phyloP scores from a whole-genome alignment of 148 eudicot species.

The Gaultheria prostrata region DNA sequence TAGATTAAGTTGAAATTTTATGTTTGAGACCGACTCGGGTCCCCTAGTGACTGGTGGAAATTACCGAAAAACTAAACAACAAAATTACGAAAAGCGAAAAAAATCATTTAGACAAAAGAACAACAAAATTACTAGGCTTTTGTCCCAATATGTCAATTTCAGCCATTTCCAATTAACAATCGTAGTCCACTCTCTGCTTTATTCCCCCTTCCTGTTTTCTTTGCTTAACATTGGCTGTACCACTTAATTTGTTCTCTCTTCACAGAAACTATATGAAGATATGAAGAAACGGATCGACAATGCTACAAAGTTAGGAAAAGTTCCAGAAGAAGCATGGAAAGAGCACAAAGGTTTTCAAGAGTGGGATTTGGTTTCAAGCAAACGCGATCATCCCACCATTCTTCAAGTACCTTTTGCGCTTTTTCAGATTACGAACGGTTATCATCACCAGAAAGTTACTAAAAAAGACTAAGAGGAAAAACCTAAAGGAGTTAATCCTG shows the following conservation, averaged over 20 bases:
- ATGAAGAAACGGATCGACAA: conserved; percentile 17
- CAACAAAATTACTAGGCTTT: too few species aligned
- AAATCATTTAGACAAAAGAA: too few species aligned
- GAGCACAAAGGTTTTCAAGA: conserved; percentile 25
- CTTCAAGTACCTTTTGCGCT: conserved; percentile 18
- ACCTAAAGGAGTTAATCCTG: not conserved
- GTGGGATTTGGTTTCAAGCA: conserved; percentile 18
- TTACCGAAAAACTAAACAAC: too few species aligned
- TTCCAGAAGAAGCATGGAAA: conserved; percentile 11
- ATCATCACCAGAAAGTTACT: not conserved
- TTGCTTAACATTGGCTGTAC: not conserved
- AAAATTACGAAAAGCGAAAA: too few species aligned
- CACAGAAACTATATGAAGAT: conserved; percentile 23
- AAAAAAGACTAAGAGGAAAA: not conserved
- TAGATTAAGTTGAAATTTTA: too few species aligned
- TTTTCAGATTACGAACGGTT: too few species aligned
- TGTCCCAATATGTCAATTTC: too few species aligned
- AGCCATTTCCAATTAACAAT: too few species aligned
- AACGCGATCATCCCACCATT: conserved; percentile 29
- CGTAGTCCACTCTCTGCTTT: not conserved
- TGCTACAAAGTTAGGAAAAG: conserved; percentile 12
- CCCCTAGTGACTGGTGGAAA: too few species aligned
- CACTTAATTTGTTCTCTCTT: not conserved
- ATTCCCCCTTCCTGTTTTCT: not conserved
- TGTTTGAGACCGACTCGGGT: too few species aligned